phyloP scores from a whole-genome alignment of 176 grass and related monocot species.

The Lolium multiflorum region DNA sequence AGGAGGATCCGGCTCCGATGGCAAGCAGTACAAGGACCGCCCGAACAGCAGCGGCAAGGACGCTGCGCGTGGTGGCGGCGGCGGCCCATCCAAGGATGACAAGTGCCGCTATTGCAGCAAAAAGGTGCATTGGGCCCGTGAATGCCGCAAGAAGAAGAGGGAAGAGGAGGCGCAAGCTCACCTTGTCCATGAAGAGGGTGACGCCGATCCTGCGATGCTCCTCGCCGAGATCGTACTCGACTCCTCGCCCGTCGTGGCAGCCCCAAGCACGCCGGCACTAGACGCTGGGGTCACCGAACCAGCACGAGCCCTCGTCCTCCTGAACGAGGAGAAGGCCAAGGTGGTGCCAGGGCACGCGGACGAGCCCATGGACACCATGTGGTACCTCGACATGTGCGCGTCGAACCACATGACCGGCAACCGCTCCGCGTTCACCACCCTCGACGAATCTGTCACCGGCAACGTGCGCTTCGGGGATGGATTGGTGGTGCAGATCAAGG shows the following conservation, averaged over 20 bases:
- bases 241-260: too few species aligned
- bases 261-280: too few species aligned
- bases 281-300: too few species aligned
- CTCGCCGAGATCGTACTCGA: too few species aligned
- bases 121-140: neutral
- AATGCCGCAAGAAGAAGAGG: neutral
- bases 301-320: neutral
- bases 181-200: neutral
- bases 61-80: too few species aligned
- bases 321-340: neutral
- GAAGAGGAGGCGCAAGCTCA: neutral
- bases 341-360: neutral
- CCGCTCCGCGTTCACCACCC: neutral
- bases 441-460: too few species aligned
- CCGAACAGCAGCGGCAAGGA: neutral
- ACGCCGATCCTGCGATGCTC: neutral
- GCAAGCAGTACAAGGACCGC: neutral
- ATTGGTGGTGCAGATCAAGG: too few species aligned
- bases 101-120: neutral
- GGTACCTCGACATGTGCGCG: neutral
- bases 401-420: neutral
- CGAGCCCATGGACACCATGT: too few species aligned
- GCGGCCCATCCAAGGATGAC: too few species aligned
- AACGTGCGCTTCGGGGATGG: too few species aligned
- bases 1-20: too few species aligned